phyloP scores from a whole-genome alignment of 352 stramenopile species.

The Nothophytophthora sp. region DNA sequence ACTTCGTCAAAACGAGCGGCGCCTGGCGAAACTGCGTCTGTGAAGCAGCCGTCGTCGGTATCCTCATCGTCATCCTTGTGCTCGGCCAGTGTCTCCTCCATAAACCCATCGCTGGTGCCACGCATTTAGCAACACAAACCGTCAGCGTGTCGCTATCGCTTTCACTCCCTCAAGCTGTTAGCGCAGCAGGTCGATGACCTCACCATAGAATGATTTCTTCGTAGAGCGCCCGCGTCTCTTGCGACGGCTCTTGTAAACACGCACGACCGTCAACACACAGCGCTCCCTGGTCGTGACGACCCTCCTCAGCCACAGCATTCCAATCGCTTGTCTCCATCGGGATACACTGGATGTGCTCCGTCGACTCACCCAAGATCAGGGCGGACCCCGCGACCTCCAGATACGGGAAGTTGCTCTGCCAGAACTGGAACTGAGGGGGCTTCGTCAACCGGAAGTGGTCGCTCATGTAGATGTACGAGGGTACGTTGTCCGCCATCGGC shows the following conservation, averaged over 20 bases:
- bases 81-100: slow-evolving; percentile 43
- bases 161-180: background rate
- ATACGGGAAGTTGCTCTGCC: slow-evolving; percentile 52
- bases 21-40: slow-evolving; percentile 16
- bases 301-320: background rate
- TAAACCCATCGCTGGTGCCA: slow-evolving; percentile 46
- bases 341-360: slow-evolving; percentile 44
- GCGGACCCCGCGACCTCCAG: slow-evolving; percentile 32
- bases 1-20: slow-evolving; percentile 30
- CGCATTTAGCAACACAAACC: background rate
- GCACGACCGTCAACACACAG: slow-evolving; percentile 11
- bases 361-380: slow-evolving; percentile 21
- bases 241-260: slow-evolving; percentile 17
- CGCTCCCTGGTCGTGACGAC: background rate
- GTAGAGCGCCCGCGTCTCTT: slow-evolving; percentile 1
- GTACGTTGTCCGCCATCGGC: slow-evolving; percentile 7
- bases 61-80: slow-evolving; percentile 14
- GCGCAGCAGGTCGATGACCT: background rate
- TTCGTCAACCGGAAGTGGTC: slow-evolving; percentile 44
- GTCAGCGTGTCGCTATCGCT: background rate
- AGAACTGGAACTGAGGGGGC: slow-evolving; percentile 44
- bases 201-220: slow-evolving; percentile 22
- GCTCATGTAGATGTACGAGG: slow-evolving; percentile 48
- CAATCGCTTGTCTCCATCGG: background rate
- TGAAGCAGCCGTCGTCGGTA: background rate